Conservation (phyloP, 805 yeast genomes). For the Yamadazyma insecticola region DNA sequence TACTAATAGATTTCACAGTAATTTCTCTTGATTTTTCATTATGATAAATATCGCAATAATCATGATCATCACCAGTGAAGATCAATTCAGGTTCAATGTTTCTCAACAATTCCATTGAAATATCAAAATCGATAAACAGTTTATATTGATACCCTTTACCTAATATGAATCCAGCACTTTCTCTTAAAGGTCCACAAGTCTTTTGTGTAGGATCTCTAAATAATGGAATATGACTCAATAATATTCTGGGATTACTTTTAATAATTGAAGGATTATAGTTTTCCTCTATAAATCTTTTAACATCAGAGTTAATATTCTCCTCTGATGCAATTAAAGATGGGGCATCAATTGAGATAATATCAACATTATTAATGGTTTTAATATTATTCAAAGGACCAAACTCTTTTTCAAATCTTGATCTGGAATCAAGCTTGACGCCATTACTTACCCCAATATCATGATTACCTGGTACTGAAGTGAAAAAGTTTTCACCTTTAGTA, state of each 20-base stretch:
- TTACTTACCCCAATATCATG: conserved; percentile 96
- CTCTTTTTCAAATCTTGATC: conserved; percentile 22
- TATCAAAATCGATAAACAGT: conserved; percentile 67
- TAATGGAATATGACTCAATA: conserved; percentile 85
- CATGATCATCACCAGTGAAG: conserved; percentile 96
- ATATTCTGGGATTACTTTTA: conserved; percentile 49
- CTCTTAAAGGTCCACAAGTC: conserved; percentile 77
- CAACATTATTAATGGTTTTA: conserved; percentile 24
- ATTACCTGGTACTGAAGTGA: conserved; percentile 67
- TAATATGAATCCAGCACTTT: conserved; percentile 52
- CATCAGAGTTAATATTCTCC: conserved; percentile 41
- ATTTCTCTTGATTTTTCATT: conserved; percentile 53
- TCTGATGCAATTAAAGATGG: conserved; percentile 64
- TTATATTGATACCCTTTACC: conserved; percentile 80
- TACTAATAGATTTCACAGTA: conserved; percentile 83
- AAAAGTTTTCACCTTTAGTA: conserved; percentile 21
- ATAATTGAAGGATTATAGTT: conserved; percentile 6
- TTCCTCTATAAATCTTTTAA: conserved; percentile 49
- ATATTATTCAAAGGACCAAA: conserved; percentile 32
- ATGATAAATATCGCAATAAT: conserved; percentile 75
- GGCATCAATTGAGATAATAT: conserved; percentile 58
- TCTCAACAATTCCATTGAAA: conserved; percentile 55
- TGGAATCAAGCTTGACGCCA: conserved; percentile 40
- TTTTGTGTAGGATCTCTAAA: conserved; percentile 58
- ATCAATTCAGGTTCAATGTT: conserved; percentile 61